Percentiles rank a stretch among this genome's conserved stretches.
Evolutionary conservation across 2,329 filamentous ascomycete genomes (phyloP).

Genomic region (Emergomyces orientalis): DNA sequence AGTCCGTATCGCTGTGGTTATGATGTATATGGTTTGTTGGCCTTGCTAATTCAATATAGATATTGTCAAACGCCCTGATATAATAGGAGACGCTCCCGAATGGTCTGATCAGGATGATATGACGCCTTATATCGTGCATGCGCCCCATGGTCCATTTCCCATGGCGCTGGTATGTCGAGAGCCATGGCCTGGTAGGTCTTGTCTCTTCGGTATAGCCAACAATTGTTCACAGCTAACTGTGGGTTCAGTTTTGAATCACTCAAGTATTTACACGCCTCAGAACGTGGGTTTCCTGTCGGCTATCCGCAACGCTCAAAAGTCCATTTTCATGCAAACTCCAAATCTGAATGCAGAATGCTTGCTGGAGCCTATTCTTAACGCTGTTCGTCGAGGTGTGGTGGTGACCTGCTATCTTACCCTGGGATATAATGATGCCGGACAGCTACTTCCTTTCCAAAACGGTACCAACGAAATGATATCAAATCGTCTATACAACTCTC

Average conservation of each 20-base stretch:
- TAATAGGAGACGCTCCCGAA: slow-evolving; percentile 47
- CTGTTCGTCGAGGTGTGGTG: slow-evolving; percentile 57
- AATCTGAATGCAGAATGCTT: slow-evolving; percentile 65
- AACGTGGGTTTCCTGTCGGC: slow-evolving; percentile 66
- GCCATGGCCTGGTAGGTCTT: slow-evolving; percentile 48
- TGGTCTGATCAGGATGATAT: slow-evolving; percentile 47
- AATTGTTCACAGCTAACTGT: not conserved
- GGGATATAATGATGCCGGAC: slow-evolving; percentile 70
- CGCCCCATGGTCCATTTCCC: slow-evolving; percentile 49
- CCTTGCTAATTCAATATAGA: slow-evolving; percentile 26
- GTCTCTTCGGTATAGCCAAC: too few relatives aligned
- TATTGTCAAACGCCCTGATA: slow-evolving; percentile 46
- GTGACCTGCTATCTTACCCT: slow-evolving; percentile 65
- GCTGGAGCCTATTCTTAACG: slow-evolving; percentile 53
- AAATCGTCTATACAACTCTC: slow-evolving; percentile 47
- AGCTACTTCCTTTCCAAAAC: slow-evolving; percentile 65
- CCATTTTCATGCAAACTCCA: slow-evolving; percentile 69
- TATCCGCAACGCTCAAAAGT: slow-evolving; percentile 52
- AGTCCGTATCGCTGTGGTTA: slow-evolving; percentile 31
- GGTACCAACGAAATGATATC: slow-evolving; percentile 66
- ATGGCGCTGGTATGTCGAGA: slow-evolving; percentile 63
- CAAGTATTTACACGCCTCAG: slow-evolving; percentile 56
- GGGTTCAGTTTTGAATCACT: slow-evolving; percentile 45
- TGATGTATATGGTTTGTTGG: not conserved
- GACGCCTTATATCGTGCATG: slow-evolving; percentile 55